Evolutionary conservation across 1,139 yeast species (phyloP), one percentile per base, ranked within the genome.

Genomic region (Scheffersomyces parashehatae): DNA sequence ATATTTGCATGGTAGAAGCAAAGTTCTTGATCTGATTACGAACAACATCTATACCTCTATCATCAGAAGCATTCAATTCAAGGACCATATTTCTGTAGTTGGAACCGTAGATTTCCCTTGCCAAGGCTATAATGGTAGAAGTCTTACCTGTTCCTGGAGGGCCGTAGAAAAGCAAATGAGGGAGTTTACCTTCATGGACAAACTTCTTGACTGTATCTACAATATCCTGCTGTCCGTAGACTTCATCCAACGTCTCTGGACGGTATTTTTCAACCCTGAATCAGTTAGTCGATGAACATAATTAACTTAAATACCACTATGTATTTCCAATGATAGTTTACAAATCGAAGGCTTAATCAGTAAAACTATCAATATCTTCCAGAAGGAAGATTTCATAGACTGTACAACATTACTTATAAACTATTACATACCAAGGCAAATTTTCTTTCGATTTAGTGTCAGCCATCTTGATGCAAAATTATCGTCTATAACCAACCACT

Each of bases 81-180:
- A 93, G 68, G 3, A 93, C 97, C 96, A 88, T 89, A 60, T 86
- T 88, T 55, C 77, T 79, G 65, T 88, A 89, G 58, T 83, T 84
- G 35, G 82, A 75, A 1, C 98, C 98, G 58, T 89, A 93, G n/a
- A 93, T 83, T 58, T 91, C 97, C 42, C 81, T 74, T 1, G 99
- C 97, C 47, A 93, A 68, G 0, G 98, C 98, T 30, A 88, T 79
- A 48, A 93, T 88, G 1, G 97, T 91, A 1, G 97, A 88, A 0
- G 99, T 93, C 62, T 93, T 93, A 51, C 99, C 99, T 0, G 97
- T 91, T 24, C 99, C 99, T 20, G 99, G 98, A 0, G 98, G 98
- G 0, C 99, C 99, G 63, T 93, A 91, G 64, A 93, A 91, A 38
- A 91, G 69, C 49, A 91, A 67, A 66, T 91, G 98, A 2, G 99